Evolutionary conservation across 1,139 yeast genomes (phyloP), one percentile per base, ranked within the genome.

Genomic region (Debaryomyces sp.): DNA sequence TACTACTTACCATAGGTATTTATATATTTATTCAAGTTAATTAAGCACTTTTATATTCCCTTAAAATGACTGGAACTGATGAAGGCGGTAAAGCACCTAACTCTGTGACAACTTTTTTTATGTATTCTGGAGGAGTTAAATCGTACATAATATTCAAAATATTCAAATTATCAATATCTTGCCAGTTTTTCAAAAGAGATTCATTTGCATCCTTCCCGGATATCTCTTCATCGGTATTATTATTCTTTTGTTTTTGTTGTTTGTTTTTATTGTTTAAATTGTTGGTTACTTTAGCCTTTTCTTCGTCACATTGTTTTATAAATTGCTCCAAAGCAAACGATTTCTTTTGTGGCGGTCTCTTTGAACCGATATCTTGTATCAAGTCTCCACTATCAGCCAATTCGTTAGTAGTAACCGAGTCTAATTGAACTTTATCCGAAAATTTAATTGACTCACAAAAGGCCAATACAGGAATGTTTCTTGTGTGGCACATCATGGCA

Each of bases 11-110:
- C 9, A 8, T 32, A 23, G 6, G 24, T 26, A 43, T 27, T 17
- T 21, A 36, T 13, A 26, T 34, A n/a, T 45, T 33, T 39, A 46
- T 39, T 30, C 17, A 30, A 15, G 18, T 24, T 17, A 8, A 36
- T 63, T 70, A 68, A 51, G 76, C 71, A 58, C 77, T 78, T 68
- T 89, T 89, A 68, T 94, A 94, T 67, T 94, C 99, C 69, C 98
- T 82, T 60, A 94, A 77, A 53, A 94, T 90, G 40, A 94, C 98
- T 27, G 99, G 99, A 51, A 94, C 98, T 1, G 98, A 90, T 7
- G 96, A 89, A 40, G 99, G 96, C 6, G 99, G 99, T 56, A 95
- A 77, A 5, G 96, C 90, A 22, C 99, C 99, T 54, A 92, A 82
- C 65, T 94, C 99, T 1, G 99, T 94, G 45, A 95, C 89, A 50